These are phyloP conservation scores for Nephromyces sp. DNA, from an alignment of 169 alveolate genomes.

Conservation along the genomic window DNA sequence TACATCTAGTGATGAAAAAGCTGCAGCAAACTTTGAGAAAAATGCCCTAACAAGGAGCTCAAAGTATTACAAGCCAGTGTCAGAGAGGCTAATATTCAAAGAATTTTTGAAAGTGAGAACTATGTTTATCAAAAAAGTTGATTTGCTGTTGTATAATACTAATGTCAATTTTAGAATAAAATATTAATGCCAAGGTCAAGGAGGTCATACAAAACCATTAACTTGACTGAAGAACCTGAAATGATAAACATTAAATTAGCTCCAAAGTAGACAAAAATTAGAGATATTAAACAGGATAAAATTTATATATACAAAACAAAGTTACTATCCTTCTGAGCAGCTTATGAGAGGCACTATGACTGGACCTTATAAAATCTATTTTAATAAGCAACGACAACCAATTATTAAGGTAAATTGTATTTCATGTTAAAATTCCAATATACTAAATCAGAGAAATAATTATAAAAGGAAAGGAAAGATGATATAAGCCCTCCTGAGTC, in stretches of 20 bases:
- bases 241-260: too few relatives aligned
- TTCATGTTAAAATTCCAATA: too few relatives aligned
- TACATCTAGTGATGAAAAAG: not conserved
- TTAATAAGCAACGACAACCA: not conserved
- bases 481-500: too few relatives aligned
- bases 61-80: not conserved
- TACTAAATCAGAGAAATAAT: too few relatives aligned
- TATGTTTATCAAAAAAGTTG: not conserved
- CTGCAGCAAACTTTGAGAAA: not conserved
- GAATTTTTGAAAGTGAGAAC: not conserved
- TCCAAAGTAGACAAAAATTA: not conserved
- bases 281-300: not conserved
- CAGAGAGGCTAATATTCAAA: not conserved
- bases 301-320: not conserved
- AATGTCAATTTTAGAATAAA: too few relatives aligned
- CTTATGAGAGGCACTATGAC: not conserved
- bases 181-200: too few relatives aligned
- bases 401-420: not conserved
- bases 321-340: not conserved
- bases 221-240: too few relatives aligned
- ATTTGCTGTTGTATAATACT: not conserved
- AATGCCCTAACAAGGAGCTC: not conserved
- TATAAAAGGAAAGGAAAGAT: too few relatives aligned
- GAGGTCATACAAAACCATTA: too few relatives aligned
- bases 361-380: not conserved